Base-by-base conservation (phyloP, 2,329 filamentous ascomycete genomes). In the Alternaria brassicae region DNA sequence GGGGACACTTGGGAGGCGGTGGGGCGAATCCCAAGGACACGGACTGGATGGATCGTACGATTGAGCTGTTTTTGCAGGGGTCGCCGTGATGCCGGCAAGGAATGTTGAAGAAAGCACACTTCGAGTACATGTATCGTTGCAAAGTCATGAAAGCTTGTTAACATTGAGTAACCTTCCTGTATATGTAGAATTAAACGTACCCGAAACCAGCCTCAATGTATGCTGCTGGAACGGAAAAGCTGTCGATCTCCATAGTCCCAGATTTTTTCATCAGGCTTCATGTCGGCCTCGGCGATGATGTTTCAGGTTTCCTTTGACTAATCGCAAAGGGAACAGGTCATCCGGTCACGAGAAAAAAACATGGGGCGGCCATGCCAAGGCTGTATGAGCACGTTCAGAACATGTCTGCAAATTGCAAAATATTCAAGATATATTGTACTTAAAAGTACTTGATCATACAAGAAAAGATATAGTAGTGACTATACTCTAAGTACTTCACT, bases 1-100 rank as follows among this genome's bases (percentile, higher is more conserved):
- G 78, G 78, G 79, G 79, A 1, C 79, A 81, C 62, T 62, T 81
- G 21, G 79, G 72, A 15, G 79, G 78, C 13, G 75, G 76, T 23
- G 78, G 78, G 5, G 70, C 70, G 15, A 78, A 75, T 7, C 63
- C 71, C 25, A 65, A 69, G 39, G 78, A 80, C 50, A 51, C 54
- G 2, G 45, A 58, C n/a, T 72, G 66, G 65, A 72, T 72, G 65
- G 61, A 68, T 34, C 28, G 53, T 19, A 53, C 39, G 23, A 71
- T 71, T 19, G 44, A 44, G 30, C 30, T 41, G n/a, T 62, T 66
- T 28, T 28, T 65, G 48, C 50, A 47, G 15, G 51, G 42, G 9
- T 23, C 45, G 7, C 45, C 23, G 9, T 59, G 52, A 41, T 32
- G n/a, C 17, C 23, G 37, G 28, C 8, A 30, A 9, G 1, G 23